phyloP scores from a whole-genome alignment of 305 asterid genomes.

The Solanum hybrid region DNA sequence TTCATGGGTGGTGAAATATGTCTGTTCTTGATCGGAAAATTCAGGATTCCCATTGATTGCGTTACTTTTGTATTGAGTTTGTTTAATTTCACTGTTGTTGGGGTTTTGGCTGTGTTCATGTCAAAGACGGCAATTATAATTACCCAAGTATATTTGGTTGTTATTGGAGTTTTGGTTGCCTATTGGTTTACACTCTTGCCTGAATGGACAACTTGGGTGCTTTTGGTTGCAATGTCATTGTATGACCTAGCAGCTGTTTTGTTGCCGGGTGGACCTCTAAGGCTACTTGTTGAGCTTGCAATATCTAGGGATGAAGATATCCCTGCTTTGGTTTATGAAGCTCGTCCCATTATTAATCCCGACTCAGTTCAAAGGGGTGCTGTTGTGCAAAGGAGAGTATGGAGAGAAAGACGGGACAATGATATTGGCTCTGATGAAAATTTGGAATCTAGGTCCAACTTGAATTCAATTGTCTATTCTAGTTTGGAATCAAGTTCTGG shows the following conservation, averaged over 20 bases:
- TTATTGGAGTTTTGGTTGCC: constrained; percentile 86
- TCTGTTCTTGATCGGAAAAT: constrained; percentile 39
- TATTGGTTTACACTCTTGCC: constrained; percentile 97
- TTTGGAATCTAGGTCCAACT: constrained; percentile 3
- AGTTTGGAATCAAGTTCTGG: constrained; percentile 7
- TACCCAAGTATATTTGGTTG: constrained; percentile 72
- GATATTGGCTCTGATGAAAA: constrained; percentile 19
- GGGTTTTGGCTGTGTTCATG: constrained; percentile 72
- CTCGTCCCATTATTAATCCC: constrained; percentile 47
- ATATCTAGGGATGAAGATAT: constrained; percentile 90
- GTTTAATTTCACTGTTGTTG: constrained; percentile 80
- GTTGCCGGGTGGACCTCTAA: constrained; percentile 90
- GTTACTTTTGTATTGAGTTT: constrained; percentile 42
- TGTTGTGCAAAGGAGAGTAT: constrained; percentile 48
- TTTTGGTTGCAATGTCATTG: constrained; percentile 88
- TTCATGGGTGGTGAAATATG: constrained; percentile 86
- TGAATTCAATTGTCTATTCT: constrained; percentile 10
- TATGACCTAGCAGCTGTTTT: constrained; percentile 97
- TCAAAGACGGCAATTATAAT: constrained; percentile 59
- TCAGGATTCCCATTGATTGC: constrained; percentile 60
- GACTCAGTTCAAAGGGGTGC: constrained; percentile 20
- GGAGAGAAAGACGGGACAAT: constrained; percentile 50
- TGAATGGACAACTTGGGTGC: constrained; percentile 98
- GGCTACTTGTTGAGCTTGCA: constrained; percentile 93
- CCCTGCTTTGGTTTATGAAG: constrained; percentile 93